Evolutionary conservation across 164 flowering plant genomes (phyloP), one percentile per base, ranked within the genome.

Genomic region (Vitis cinerea): DNA sequence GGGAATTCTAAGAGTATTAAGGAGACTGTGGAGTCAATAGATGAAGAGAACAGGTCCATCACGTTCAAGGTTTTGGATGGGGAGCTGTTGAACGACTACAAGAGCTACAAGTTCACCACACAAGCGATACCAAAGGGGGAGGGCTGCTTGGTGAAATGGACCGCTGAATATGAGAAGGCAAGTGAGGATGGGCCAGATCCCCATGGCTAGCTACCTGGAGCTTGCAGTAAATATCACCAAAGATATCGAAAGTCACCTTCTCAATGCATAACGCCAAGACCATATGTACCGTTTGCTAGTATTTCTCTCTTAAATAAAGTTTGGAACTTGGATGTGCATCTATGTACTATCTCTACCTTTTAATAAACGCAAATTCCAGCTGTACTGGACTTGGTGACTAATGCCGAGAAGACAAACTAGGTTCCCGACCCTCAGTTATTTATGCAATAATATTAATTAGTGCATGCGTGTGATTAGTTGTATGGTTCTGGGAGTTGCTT

Each of bases 141-240:
- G 11, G 79, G 79, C 14, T 72, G 80, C 48, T 50, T 86, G 44
- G 79, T 84, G 53, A 79, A 63, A 11, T 83, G 86, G 85, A 78
- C 73, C 13, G 10, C 77, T 14, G 85, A 84, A 23, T 82, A 79
- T 54, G 85, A 83, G 71, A 83, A 79, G 68, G 62, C 65, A 29
- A 64, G 74, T 23, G 83, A 68, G 8, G 59, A 66, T 12, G 67
- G 72, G 1, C 27, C 71, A 1, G 79, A 75, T 14, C 83, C 88
- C 2, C 27, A 48, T 13, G 6, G 74, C 0, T 47, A 74, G 74
- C 0, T 47, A 74, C 49, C 55, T 78, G 17, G 70, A 78, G 2
- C 63, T 81, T 12, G 12, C 8, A 0, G 30, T 72, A 54, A 64
- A 70, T 7, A 5, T 77, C 53, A 59, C 70, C 66, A 77, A 76